Percentiles rank a stretch among this genome's conserved stretches.
Conservation (phyloP, 2,329 filamentous ascomycete species). For the Dothiorella sarmentorum region DNA sequence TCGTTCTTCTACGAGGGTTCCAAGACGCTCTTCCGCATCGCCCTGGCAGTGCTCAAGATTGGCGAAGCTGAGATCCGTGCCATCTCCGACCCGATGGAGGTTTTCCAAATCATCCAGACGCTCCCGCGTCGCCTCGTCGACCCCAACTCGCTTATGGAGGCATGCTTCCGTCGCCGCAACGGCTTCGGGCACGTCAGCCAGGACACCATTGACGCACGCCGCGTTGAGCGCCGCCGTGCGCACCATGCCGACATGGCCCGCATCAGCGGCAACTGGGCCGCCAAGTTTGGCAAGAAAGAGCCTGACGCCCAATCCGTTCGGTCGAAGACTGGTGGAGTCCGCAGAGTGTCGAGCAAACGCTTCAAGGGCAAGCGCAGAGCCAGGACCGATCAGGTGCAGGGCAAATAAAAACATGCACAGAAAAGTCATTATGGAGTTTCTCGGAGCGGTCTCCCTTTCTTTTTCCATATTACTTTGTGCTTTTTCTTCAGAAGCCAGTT, state of each 20-base stretch:
- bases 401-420: slow-evolving; percentile 1
- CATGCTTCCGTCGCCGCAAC: slow-evolving; percentile 75
- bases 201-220: slow-evolving; percentile 71
- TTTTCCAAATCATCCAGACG: slow-evolving; percentile 89
- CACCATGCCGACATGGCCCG: slow-evolving; percentile 19
- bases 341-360: slow-evolving; percentile 9
- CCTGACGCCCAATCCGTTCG: not conserved
- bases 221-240: slow-evolving; percentile 56
- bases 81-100: slow-evolving; percentile 85
- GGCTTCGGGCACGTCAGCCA: slow-evolving; percentile 81
- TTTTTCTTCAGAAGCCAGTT: slow-evolving; percentile 4
- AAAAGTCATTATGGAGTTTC: slow-evolving; percentile 1
- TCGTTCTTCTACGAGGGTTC: slow-evolving; percentile 93
- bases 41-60: slow-evolving; percentile 84
- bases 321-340: slow-evolving; percentile 1
- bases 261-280: slow-evolving; percentile 17
- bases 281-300: slow-evolving; percentile 3
- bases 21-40: slow-evolving; percentile 89
- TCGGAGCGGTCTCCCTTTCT: not conserved
- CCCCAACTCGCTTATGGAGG: slow-evolving; percentile 75
- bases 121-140: slow-evolving; percentile 79
- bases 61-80: slow-evolving; percentile 77
- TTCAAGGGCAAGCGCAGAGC: slow-evolving; percentile 15
- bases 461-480: not conserved
- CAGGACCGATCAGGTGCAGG: slow-evolving; percentile 10